Evolutionary conservation across 371 early-diverging fungal species (phyloP).

Genomic region (Entomophthora muscae): DNA sequence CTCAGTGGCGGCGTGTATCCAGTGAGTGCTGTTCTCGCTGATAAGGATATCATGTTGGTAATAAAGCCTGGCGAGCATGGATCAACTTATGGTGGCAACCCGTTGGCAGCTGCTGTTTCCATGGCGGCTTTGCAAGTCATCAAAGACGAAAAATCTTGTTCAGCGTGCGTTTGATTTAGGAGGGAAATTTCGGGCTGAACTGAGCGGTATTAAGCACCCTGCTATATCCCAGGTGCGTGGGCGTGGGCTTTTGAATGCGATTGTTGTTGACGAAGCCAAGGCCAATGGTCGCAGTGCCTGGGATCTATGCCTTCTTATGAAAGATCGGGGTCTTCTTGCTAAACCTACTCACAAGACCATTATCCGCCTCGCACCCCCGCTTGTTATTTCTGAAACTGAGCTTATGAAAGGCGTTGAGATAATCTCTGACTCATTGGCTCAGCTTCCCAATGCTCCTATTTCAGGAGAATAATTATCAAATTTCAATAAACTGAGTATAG

Average conservation of each 20-base stretch:
- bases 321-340: slow-evolving; percentile 79
- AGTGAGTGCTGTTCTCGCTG: too few species aligned
- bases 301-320: slow-evolving; percentile 87
- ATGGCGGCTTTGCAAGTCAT: slow-evolving; percentile 88
- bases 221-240: slow-evolving; percentile 67
- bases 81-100: too few species aligned
- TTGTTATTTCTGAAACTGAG: slow-evolving; percentile 81
- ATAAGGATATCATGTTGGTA: too few species aligned
- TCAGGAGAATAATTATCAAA: too few species aligned
- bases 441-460: not conserved
- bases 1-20: too few species aligned
- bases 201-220: slow-evolving; percentile 55
- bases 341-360: slow-evolving; percentile 97
- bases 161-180: slow-evolving; percentile 62
- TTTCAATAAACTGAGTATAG: too few species aligned
- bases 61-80: too few species aligned
- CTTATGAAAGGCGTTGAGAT: slow-evolving; percentile 62
- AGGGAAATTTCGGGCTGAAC: slow-evolving; percentile 57
- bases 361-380: slow-evolving; percentile 90
- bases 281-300: slow-evolving; percentile 75
- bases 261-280: slow-evolving; percentile 78
- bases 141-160: slow-evolving; percentile 75
- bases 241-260: slow-evolving; percentile 85
- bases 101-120: slow-evolving; percentile 84
- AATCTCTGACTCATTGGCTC: slow-evolving; percentile 43